phyloP scores from a whole-genome alignment of 192 early-diverging fungal genomes.

The Haplosporangium gracile region DNA sequence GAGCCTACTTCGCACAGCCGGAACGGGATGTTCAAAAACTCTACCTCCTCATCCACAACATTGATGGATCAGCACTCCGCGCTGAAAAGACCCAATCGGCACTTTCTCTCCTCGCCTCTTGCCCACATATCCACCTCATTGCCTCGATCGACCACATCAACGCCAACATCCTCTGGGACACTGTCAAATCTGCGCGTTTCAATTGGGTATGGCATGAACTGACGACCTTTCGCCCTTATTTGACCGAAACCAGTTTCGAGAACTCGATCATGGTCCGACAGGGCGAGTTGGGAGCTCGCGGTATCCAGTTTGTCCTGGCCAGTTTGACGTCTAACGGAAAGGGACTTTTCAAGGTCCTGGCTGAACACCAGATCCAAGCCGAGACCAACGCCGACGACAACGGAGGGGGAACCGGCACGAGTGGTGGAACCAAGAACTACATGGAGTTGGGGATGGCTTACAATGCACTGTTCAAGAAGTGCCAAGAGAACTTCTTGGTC shows the following conservation, averaged over 20 bases:
- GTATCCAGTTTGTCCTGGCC: slow-evolving; percentile 84
- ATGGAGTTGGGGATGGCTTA: slow-evolving; percentile 72
- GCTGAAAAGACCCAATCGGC: slow-evolving; percentile 74
- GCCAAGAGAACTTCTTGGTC: slow-evolving; percentile 87
- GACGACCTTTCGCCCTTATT: slow-evolving; percentile 87
- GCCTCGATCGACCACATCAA: slow-evolving; percentile 95
- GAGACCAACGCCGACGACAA: slow-evolving; percentile 35
- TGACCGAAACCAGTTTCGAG: slow-evolving; percentile 88
- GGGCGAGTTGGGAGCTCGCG: slow-evolving; percentile 71
- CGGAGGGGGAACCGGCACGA: slow-evolving; percentile 1
- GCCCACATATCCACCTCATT: slow-evolving; percentile 79
- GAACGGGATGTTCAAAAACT: slow-evolving; percentile 64
- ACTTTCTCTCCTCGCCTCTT: slow-evolving; percentile 76
- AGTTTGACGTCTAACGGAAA: slow-evolving; percentile 88
- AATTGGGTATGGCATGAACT: slow-evolving; percentile 94
- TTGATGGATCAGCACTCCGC: slow-evolving; percentile 86
- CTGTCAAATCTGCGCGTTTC: slow-evolving; percentile 72
- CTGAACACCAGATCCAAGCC: slow-evolving; percentile 81
- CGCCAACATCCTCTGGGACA: slow-evolving; percentile 91
- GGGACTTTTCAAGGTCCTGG: slow-evolving; percentile 88
- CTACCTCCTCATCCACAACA: slow-evolving; percentile 89
- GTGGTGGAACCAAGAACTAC: slow-evolving; percentile 22
- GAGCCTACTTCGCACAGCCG: slow-evolving; percentile 69
- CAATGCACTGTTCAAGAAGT: slow-evolving; percentile 74
- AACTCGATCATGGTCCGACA: slow-evolving; percentile 73